phyloP scores from a whole-genome alignment of 768 basidiomycete species.

The Tubosaeta brunneosetosa region DNA sequence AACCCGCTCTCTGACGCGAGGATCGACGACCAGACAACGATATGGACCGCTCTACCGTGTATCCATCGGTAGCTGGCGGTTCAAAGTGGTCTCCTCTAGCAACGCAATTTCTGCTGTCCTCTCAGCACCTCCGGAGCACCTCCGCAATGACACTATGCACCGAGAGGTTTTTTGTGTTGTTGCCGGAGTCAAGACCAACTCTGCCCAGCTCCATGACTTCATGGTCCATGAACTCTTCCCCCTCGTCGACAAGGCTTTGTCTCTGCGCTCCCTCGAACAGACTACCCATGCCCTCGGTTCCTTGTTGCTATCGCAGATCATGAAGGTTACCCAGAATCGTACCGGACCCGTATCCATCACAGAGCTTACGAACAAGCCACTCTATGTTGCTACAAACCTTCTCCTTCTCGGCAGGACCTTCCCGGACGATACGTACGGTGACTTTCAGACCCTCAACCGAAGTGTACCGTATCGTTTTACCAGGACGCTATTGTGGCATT shows the following conservation, averaged over 20 bases:
- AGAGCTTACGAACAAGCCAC: constrained; percentile 13
- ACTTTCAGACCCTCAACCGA: constrained; percentile 16
- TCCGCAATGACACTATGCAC: constrained; percentile 12
- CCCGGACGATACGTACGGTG: constrained; percentile 16
- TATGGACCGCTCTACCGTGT: constrained; percentile 15
- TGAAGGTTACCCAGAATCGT: neutral
- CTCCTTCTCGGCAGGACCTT: constrained; percentile 18
- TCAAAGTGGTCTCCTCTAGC: constrained; percentile 15
- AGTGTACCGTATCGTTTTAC: constrained; percentile 18
- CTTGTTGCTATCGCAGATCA: constrained; percentile 11
- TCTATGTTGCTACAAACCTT: constrained; percentile 17
- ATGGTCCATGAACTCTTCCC: constrained; percentile 21
- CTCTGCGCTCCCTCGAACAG: constrained; percentile 8
- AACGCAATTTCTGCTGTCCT: constrained; percentile 12
- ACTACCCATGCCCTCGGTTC: constrained; percentile 12
- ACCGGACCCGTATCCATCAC: constrained; percentile 10
- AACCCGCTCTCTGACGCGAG: neutral
- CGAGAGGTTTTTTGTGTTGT: constrained; percentile 11
- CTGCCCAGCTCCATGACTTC: constrained; percentile 8
- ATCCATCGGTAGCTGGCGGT: constrained; percentile 13
- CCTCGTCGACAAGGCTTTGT: constrained; percentile 17
- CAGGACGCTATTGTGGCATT: constrained; percentile 9
- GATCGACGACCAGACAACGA: constrained; percentile 4
- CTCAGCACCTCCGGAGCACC: neutral
- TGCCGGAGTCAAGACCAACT: constrained; percentile 7